Percentiles rank a stretch among this genome's conserved stretches.
phyloP scores from a whole-genome alignment of 441 rosid species.

The Pelargonium australe region DNA sequence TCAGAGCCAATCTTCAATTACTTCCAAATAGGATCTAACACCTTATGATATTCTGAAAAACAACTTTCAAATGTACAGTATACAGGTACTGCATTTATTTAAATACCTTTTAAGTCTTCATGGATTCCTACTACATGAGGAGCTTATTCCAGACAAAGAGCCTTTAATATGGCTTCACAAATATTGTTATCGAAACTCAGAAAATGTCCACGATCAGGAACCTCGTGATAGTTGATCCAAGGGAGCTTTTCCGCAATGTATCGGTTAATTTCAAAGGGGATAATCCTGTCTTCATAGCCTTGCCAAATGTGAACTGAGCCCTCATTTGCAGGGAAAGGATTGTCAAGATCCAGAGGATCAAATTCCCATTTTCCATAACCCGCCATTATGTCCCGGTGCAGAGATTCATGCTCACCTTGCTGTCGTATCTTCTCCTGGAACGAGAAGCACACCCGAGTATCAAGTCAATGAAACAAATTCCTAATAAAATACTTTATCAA shows the following conservation, averaged over 20 bases:
- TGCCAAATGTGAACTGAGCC: slow-evolving; percentile 56
- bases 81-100: no score
- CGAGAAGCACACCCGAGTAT: slow-evolving; percentile 11
- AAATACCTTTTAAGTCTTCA: no score
- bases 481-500: not conserved
- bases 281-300: slow-evolving; percentile 45
- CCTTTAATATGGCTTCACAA: slow-evolving; percentile 32
- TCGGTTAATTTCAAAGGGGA: slow-evolving; percentile 29
- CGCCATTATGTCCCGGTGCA: slow-evolving; percentile 37
- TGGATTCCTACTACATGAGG: no score
- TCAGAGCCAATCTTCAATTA: no score
- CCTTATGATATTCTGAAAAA: no score
- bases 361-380: slow-evolving; percentile 48
- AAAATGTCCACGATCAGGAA: slow-evolving; percentile 45
- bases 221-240: slow-evolving; percentile 48
- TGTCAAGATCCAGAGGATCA: slow-evolving; percentile 42
- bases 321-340: slow-evolving; percentile 44
- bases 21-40: no score
- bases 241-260: slow-evolving; percentile 44
- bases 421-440: slow-evolving; percentile 46
- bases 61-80: no score
- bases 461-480: not conserved
- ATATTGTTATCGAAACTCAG: slow-evolving; percentile 19
- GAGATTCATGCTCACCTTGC: slow-evolving; percentile 52
- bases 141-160: slow-evolving; percentile 13